Evolutionary conservation across 2,329 filamentous ascomycete species (phyloP), one percentile per base, ranked within the genome.

Genomic region (Thelonectria blattea): DNA sequence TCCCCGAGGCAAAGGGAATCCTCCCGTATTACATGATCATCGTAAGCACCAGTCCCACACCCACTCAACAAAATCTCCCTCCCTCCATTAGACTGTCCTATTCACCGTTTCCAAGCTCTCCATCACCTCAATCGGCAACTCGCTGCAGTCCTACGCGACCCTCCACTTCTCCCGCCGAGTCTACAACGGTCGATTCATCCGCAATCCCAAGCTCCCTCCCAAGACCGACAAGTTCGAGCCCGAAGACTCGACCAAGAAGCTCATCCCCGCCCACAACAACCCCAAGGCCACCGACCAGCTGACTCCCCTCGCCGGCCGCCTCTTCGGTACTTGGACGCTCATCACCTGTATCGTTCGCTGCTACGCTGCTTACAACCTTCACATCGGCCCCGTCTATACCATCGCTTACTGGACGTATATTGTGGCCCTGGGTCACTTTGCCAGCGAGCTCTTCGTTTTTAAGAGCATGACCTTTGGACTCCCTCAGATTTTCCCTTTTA

Each of bases 281-380:
- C 74, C 79, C 58, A 80, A 80, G 69, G 81, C 77, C 46, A 71
- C 77, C 58, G 85, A 87, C 71, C 85, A 88, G 75, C 85, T 92
- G 57, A 93, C 91, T 6, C 87, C 90, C 5, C 86, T 97, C 30
- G 89, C 88, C 11, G 88, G 88, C 24, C 88, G 92, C 65, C 88
- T 92, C 18, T 96, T 96, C 75, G 93, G 91, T 55, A 95, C 91
- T 30, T 97, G 93, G 89, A 96, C 93, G 0, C 83, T 94, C 59
- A 81, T 96, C 60, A 89, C 90, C 6, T 85, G 88, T 60, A 80
- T 96, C 52, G 84, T 96, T 46, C 87, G 93, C 53, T 79, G 93
- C 66, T 96, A 96, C 73, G 91, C 92, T 5, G 91, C 91, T 34
- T 96, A 96, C 79, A 83, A 96, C 75, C 86, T 96, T 64, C 81